Evolutionary conservation across 2,329 filamentous ascomycete species (phyloP), one percentile per base, ranked within the genome.

Genomic region (Nemania sp.): DNA sequence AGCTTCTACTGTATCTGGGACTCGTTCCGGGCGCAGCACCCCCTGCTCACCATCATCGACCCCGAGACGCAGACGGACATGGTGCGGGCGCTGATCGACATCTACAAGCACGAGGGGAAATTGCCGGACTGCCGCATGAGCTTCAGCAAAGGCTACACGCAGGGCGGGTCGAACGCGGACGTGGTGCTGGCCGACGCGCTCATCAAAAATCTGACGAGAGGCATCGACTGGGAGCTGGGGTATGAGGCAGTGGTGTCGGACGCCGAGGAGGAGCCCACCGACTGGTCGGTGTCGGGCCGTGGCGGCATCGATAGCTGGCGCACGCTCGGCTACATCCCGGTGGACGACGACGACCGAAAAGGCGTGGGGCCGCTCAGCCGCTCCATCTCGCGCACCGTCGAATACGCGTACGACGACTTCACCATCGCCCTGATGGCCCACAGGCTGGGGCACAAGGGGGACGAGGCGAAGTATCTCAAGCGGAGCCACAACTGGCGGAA

Each of bases 381-480:
- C 13, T 87, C 83, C 54, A 84, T 93, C 17, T 91, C 87, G 2
- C 82, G 90, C 3, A 92, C 89, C 0, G 85, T 93, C 4, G 90
- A 93, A 72, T 94, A 93, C 72, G 87, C 89, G 0, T 94, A 93
- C 75, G 84, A 93, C 68, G 90, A 93, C 75, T 94, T 88, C 68
- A 86, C 83, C 64, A 85, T 91, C 57, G 83, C 86, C 1, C 75
- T 83, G 17, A 81, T 92, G 57, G 88, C 89, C 1, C 78, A 79
- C 4, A 82, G 79, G 0, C 75, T 92, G 5, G 85, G 84, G 1
- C 65, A 63, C 35, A 77, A 81, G 52, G 68, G 62, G 18, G 88
- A 90, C 57, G 81, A 83, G 46, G 71, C 73, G 21, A 89, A 87
- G 69, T 92, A 92, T 69, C 75, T 83, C 39, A 71, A 73, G 15